phyloP scores from a whole-genome alignment of 495 filamentous ascomycete genomes.

The Tuber magnatum region DNA sequence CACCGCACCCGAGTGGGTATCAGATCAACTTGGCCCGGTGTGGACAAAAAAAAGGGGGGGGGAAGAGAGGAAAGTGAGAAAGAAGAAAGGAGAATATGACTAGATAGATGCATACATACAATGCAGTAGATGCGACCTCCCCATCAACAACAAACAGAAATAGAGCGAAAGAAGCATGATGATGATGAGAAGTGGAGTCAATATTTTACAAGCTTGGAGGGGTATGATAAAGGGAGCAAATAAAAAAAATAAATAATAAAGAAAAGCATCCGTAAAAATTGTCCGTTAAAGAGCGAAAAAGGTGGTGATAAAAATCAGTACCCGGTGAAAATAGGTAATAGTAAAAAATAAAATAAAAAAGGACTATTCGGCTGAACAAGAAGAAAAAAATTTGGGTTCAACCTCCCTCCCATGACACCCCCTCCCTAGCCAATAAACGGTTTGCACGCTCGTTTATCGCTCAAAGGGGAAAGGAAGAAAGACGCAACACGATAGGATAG shows the following conservation, averaged over 20 bases:
- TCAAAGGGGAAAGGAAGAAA: not conserved
- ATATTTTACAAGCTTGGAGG: slow-evolving; percentile 13
- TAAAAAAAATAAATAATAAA: too few species aligned
- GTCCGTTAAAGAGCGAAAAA: slow-evolving; percentile 22
- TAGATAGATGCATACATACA: not conserved
- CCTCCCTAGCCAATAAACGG: not conserved
- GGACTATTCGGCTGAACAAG: not conserved
- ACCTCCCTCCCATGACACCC: not conserved
- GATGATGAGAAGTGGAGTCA: not conserved
- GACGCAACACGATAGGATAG: not conserved
- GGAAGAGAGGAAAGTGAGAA: too few species aligned
- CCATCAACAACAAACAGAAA: not conserved
- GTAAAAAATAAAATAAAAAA: not conserved
- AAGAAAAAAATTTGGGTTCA: not conserved
- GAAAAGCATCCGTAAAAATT: slow-evolving; percentile 24
- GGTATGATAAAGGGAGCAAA: slow-evolving; percentile 22
- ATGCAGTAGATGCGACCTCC: not conserved
- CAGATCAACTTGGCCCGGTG: not conserved
- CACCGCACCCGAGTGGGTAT: not conserved
- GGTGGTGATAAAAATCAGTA: not conserved
- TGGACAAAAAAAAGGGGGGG: not conserved
- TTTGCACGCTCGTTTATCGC: not conserved
- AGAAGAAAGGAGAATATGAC: not conserved
- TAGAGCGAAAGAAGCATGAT: not conserved
- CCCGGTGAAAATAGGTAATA: not conserved